Base-by-base conservation (phyloP, 2,329 filamentous ascomycete species). In the Lizonia empirigonia region DNA sequence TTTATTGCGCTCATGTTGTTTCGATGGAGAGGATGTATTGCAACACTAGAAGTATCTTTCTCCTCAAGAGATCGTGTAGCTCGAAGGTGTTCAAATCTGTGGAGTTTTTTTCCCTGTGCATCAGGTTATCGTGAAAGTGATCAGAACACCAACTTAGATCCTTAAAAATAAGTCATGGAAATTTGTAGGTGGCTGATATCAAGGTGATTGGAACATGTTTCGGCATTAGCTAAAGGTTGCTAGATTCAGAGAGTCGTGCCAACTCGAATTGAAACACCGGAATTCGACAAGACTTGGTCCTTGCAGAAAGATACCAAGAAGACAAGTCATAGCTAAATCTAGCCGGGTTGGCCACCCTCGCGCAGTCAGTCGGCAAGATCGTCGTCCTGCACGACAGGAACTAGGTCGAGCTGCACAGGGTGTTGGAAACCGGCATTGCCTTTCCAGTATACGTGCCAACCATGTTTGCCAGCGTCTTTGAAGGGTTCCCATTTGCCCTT, bases 401-500 rank as follows among this genome's bases (percentile, higher is more conserved):
- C 48, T 1, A 58, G 37, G 29, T 60, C 55, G 10, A 60, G 33
- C 3, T 48, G 34, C 23, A 59, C 27, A 3, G 50, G n/a, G 22
- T 53, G 40, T n/a, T 38, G 15, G 2, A 51, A 12, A 1, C 50
- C 58, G 5, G 49, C 49, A 33, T 53, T 45, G 7, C 36, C 53
- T 24, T 52, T 60, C 62, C 60, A 63, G 32, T 62, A 63, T 0
- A 65, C 47, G 39, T 60, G 53, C 60, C 60, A 65, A 1, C 60
- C 62, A 23, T 60, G 55, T 7, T 27, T 41, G 1, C 45, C 47
- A 7, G 55, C 62, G 32, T 65, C 62, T 27, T 60, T 59, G 35
- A 58, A 53, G 1, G 56, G 55, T 10, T 44, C 35, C 58, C 60
- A 65, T 5, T 30, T 39, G 1, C 60, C 60, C 13, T 44, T 37